Conservation (phyloP, 2,329 filamentous ascomycete genomes). For the Alternaria rosae region DNA sequence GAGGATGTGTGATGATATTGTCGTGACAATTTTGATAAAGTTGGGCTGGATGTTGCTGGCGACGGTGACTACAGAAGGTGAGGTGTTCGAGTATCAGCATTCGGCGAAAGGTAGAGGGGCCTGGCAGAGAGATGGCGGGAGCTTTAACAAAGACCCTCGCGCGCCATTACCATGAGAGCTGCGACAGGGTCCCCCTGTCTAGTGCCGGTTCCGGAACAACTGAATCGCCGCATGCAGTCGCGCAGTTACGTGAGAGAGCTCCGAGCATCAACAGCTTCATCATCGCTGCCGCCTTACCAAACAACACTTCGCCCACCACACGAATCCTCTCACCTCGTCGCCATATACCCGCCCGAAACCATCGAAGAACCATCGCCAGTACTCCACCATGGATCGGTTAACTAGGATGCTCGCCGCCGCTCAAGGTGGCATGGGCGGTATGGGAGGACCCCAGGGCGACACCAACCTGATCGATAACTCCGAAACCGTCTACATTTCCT, state of each 20-base stretch:
- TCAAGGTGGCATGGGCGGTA: conserved; percentile 67
- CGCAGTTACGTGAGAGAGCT: conserved; percentile 21
- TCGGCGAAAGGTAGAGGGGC: conserved; percentile 7
- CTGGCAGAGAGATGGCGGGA: conserved; percentile 15
- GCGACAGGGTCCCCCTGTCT: conserved; percentile 15
- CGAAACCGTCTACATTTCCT: conserved; percentile 99
- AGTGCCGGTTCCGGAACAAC: conserved; percentile 20
- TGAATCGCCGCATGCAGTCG: conserved; percentile 16
- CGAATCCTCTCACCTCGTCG: not conserved
- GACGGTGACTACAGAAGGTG: not conserved
- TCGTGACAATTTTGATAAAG: not conserved
- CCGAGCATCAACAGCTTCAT: conserved; percentile 20
- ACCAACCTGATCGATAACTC: conserved; percentile 98
- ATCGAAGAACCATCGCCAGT: not conserved
- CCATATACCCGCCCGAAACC: not conserved
- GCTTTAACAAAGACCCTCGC: conserved; percentile 18
- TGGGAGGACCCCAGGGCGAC: conserved; percentile 67
- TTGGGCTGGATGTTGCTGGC: not conserved
- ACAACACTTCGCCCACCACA: conserved; percentile 6
- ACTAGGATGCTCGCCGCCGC: conserved; percentile 84
- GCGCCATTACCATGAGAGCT: conserved; percentile 14
- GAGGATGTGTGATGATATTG: not conserved
- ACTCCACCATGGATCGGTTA: conserved; percentile 79
- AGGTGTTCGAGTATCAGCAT: not conserved
- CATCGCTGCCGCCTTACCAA: conserved; percentile 18